Base-by-base conservation (phyloP, 2,329 filamentous ascomycete genomes). In the Metarhizium anisopliae region DNA sequence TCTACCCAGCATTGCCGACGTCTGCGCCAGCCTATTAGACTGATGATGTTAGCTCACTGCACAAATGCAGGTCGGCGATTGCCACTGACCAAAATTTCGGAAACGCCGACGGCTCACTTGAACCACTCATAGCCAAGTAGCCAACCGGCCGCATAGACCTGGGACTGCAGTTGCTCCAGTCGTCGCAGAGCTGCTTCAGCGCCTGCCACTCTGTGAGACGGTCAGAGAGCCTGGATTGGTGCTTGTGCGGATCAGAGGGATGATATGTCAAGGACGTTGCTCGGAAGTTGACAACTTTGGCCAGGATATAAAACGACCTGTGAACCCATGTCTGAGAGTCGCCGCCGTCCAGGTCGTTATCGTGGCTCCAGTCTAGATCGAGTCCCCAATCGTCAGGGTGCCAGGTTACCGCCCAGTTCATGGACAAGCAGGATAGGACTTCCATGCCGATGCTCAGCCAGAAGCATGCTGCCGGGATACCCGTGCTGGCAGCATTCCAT, bases 391-490 rank as follows among this genome's bases (percentile, higher is more conserved):
- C 83, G 62, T 96, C 90, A 0, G 91, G 92, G 54, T 95, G 85
- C 90, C 91, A 96, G 1, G 89, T 85, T 13, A 90, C 83, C 61
- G 85, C 82, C 87, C 89, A 95, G 67, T 93, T 91, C 70, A 90
- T 90, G 61, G 90, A 86, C 16, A 96, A 76, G 68, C 91, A 96
- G 60, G 84, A 90, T 32, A 96, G 76, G n/a, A 96, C 77, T 68
- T 97, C 93, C 79, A 96, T 87, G 16, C 87, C 87, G 16, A 95
- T 85, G 63, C 95, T 96, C 42, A 96, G 77, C 92, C 93, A 96
- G 72, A 96, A 96, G 69, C 92, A 96, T 1, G 92, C 90, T 0
- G 85, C 83, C 1, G 90, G 92, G 20, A 96, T 83, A 0, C 92
- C 91, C 1, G 79, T 81, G 40, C 88, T 88, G 59, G 78, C 83